Conservation (phyloP, 257 asterid genomes). For the Capsicum pubescens region DNA sequence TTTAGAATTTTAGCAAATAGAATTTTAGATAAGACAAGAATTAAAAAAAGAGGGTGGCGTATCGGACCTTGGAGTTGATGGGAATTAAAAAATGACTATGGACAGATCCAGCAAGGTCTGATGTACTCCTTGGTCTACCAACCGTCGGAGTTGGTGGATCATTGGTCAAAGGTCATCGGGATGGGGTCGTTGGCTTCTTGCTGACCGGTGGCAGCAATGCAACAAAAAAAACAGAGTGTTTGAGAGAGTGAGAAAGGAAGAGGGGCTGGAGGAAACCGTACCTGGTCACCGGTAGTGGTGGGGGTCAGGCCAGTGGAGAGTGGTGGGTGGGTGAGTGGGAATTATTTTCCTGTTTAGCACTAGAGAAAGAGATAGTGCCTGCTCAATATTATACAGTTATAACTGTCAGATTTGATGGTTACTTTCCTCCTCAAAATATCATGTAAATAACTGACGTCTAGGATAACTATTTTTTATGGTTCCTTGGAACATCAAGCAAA, state of each 20-base stretch:
- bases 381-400: neutral
- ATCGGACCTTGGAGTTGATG: neutral
- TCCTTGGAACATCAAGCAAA: neutral
- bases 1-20: too few relatives aligned
- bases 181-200: neutral
- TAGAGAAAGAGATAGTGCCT: neutral
- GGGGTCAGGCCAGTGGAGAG: neutral
- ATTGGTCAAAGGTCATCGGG: neutral
- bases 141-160: neutral
- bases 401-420: neutral
- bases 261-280: neutral
- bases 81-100: neutral
- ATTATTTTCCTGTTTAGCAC: neutral
- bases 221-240: neutral
- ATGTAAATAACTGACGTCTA: neutral
- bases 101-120: neutral
- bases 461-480: neutral
- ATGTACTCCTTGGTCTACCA: neutral
- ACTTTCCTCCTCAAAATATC: neutral
- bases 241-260: neutral
- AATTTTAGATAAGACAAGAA: too few relatives aligned
- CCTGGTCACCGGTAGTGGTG: neutral
- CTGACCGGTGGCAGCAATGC: neutral
- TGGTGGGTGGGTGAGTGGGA: neutral
- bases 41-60: neutral